These are phyloP conservation scores for Lipomyces oligophaga DNA, from an alignment of 805 yeast species.

Conservation along the genomic window DNA sequence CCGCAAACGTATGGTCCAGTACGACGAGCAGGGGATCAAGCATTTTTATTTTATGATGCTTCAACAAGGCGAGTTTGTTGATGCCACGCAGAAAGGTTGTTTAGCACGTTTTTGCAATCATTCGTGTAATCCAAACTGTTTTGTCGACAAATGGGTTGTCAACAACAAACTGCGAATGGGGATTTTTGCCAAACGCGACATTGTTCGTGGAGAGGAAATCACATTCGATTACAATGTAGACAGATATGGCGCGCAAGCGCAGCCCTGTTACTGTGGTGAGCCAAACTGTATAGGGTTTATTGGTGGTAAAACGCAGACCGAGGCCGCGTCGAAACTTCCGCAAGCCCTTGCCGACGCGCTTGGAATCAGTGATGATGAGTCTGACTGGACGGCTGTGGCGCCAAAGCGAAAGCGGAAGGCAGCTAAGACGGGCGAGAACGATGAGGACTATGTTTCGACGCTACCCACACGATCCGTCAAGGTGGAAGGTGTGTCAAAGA, in stretches of 20 bases:
- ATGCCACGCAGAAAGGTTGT: conserved; percentile 86
- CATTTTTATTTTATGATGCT: conserved; percentile 90
- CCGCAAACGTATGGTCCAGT: conserved; percentile 65
- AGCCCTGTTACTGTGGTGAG: conserved; percentile 92
- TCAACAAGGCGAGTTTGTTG: conserved; percentile 85
- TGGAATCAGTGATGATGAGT: conserved; percentile 70
- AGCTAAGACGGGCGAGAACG: conserved; percentile 42
- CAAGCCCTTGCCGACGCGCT: conserved; percentile 80
- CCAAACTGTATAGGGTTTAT: conserved; percentile 85
- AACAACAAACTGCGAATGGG: conserved; percentile 91
- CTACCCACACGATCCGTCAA: conserved; percentile 52
- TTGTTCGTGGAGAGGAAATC: conserved; percentile 77
- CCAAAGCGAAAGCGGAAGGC: conserved; percentile 57
- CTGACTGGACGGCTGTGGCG: conserved; percentile 40
- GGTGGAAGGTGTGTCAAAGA: conserved; percentile 64
- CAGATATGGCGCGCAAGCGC: conserved; percentile 91
- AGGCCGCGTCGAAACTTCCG: conserved; percentile 78
- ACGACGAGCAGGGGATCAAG: conserved; percentile 77
- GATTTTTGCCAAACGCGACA: conserved; percentile 76
- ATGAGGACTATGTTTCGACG: conserved; percentile 56
- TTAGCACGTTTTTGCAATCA: conserved; percentile 92
- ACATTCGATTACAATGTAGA: conserved; percentile 93
- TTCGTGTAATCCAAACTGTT: conserved; percentile 92
- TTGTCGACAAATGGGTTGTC: conserved; percentile 96
- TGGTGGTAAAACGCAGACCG: conserved; percentile 97